phyloP scores from a whole-genome alignment of 805 yeast species.

The Pichia nanzhaoensis region DNA sequence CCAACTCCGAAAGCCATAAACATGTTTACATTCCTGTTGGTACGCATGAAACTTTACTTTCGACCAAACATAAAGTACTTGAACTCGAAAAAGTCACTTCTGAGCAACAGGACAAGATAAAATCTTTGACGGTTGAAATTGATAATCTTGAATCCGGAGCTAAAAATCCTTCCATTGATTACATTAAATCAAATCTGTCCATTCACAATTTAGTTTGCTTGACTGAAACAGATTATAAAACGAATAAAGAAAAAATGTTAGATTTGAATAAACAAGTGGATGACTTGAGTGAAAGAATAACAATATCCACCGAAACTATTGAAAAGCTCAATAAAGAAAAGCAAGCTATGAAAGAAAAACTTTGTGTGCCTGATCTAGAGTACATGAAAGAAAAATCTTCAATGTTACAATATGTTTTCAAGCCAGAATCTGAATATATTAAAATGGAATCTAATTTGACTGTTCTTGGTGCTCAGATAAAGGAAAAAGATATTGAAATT shows the following conservation, averaged over 20 bases:
- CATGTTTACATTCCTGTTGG: constrained; percentile 13
- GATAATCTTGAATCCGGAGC: constrained; percentile 6
- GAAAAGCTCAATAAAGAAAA: constrained; percentile 3
- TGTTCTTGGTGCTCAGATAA: constrained; percentile 1
- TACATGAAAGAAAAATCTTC: constrained; percentile 20
- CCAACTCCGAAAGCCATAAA: constrained; percentile 13
- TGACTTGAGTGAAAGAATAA: neutral
- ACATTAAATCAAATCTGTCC: constrained; percentile 13
- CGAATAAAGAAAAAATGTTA: neutral
- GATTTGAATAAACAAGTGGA: neutral
- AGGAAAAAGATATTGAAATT: constrained; percentile 3
- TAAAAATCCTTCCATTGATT: constrained; percentile 30
- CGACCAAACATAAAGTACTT: neutral
- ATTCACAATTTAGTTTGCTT: neutral
- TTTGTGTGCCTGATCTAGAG: constrained; percentile 17
- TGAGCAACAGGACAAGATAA: neutral
- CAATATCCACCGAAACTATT: neutral
- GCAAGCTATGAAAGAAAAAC: constrained; percentile 3
- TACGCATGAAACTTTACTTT: constrained; percentile 4
- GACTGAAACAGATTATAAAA: neutral
- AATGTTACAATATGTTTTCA: constrained; percentile 16
- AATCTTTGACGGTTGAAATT: neutral
- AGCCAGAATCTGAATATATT: constrained; percentile 15
- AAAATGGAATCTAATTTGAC: constrained; percentile 1
- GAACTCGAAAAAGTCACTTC: neutral